Evolutionary conservation across 2,329 filamentous ascomycete species (phyloP).

Genomic region (Juglanconis sp.): DNA sequence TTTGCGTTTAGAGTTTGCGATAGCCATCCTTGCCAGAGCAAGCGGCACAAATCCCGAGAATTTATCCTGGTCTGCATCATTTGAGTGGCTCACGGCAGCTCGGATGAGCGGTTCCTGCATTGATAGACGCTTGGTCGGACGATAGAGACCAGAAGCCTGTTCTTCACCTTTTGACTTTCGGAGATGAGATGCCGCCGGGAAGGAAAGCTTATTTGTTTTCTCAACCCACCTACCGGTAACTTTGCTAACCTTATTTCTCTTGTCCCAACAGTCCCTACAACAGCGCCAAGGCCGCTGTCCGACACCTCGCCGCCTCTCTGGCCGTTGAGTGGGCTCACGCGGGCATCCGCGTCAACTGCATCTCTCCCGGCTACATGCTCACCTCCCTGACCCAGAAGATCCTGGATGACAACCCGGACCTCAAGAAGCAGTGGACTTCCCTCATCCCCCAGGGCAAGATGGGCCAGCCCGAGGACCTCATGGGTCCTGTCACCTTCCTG

Average conservation of each 20-base stretch:
- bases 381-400: constrained; percentile 92
- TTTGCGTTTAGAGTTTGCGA: too few relatives aligned
- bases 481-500: constrained; percentile 72
- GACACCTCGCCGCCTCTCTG: constrained; percentile 81
- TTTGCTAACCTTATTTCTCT: background rate
- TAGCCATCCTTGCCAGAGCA: too few relatives aligned
- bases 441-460: constrained; percentile 92
- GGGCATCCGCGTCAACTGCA: constrained; percentile 90
- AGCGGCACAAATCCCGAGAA: too few relatives aligned
- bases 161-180: too few relatives aligned
- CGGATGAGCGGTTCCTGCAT: too few relatives aligned
- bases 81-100: too few relatives aligned
- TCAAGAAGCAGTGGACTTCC: constrained; percentile 86
- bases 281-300: constrained; percentile 84
- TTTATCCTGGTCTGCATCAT: too few relatives aligned
- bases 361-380: constrained; percentile 94
- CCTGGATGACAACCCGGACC: constrained; percentile 84
- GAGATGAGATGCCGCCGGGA: too few relatives aligned
- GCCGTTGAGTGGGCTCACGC: constrained; percentile 91
- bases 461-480: constrained; percentile 86
- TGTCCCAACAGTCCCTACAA: constrained; percentile 68
- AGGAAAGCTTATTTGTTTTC: too few relatives aligned
- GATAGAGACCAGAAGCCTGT: too few relatives aligned
- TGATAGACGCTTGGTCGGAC: too few relatives aligned
- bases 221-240: background rate